Percentiles rank a stretch among this genome's conserved stretches.
These are phyloP conservation scores for Hanseniaspora thailandica DNA, from an alignment of 805 yeast genomes.

Conservation along the genomic window DNA sequence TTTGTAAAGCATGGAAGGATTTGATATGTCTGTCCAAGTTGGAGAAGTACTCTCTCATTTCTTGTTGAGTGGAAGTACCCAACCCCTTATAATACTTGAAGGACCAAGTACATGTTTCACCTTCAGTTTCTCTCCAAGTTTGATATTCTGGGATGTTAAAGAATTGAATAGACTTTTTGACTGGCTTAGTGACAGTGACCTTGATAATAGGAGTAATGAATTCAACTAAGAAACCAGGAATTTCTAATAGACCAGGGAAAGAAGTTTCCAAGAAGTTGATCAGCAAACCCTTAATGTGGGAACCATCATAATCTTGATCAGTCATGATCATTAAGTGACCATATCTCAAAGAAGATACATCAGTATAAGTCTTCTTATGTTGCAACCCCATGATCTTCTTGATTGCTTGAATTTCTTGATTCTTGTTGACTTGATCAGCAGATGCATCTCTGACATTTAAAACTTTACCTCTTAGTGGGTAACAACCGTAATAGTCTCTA, in stretches of 20 bases:
- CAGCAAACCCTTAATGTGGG: slow-evolving; percentile 90
- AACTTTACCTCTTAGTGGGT: slow-evolving; percentile 89
- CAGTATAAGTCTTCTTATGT: slow-evolving; percentile 75
- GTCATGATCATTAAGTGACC: slow-evolving; percentile 99
- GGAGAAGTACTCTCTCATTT: slow-evolving; percentile 78
- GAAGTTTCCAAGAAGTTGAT: slow-evolving; percentile 87
- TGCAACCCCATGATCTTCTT: slow-evolving; percentile 92
- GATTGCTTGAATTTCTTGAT: slow-evolving; percentile 87
- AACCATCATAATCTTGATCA: slow-evolving; percentile 99
- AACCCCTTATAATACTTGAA: slow-evolving; percentile 96
- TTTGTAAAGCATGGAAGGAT: slow-evolving; percentile 68
- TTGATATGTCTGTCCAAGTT: slow-evolving; percentile 79
- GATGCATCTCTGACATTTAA: slow-evolving; percentile 93
- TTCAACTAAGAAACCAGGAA: slow-evolving; percentile 86
- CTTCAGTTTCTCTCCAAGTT: slow-evolving; percentile 78
- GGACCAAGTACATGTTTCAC: slow-evolving; percentile 63
- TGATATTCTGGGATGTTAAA: slow-evolving; percentile 95
- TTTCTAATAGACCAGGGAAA: slow-evolving; percentile 81
- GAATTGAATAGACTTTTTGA: slow-evolving; percentile 53
- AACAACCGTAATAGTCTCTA: slow-evolving; percentile 87
- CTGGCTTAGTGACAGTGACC: slow-evolving; percentile 61
- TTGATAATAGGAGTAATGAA: slow-evolving; percentile 95
- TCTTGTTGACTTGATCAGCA: slow-evolving; percentile 86
- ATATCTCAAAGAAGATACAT: slow-evolving; percentile 65
- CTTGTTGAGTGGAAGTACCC: slow-evolving; percentile 82